Evolutionary conservation across 1,284 basidiomycete genomes (phyloP).

Genomic region (Tilletia horrida): DNA sequence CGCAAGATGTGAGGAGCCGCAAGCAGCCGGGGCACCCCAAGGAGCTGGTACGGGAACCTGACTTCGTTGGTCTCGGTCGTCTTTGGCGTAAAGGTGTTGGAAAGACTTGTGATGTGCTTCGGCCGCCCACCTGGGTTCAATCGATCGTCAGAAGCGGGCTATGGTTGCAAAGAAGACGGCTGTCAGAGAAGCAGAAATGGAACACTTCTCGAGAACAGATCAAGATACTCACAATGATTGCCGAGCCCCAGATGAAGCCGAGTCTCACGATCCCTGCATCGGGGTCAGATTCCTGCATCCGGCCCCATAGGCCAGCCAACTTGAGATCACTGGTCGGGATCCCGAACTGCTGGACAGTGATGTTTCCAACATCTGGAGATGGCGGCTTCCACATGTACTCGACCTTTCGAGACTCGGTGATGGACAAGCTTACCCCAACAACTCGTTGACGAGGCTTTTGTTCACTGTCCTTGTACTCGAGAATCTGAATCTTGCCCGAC

Average conservation of each 20-base stretch:
- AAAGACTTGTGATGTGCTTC: slow-evolving; percentile 11
- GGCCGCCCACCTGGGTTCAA: background rate
- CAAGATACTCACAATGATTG: background rate
- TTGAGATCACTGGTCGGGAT: background rate
- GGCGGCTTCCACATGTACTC: background rate
- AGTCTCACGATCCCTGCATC: background rate
- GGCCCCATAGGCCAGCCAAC: background rate
- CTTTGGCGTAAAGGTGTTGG: background rate
- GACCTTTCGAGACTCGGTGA: background rate
- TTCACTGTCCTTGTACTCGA: background rate
- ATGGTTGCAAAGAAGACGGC: too few relatives aligned
- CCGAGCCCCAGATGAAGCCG: background rate
- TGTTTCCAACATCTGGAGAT: background rate
- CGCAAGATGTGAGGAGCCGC: slow-evolving; percentile 8
- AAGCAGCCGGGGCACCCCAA: background rate
- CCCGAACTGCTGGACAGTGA: background rate
- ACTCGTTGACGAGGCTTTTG: background rate
- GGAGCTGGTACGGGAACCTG: slow-evolving; percentile 6
- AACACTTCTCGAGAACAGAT: background rate
- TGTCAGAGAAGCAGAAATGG: too few relatives aligned
- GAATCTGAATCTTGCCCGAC: background rate
- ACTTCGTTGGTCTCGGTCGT: background rate
- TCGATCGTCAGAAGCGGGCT: background rate
- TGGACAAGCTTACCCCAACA: background rate
- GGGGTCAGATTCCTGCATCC: background rate